These are phyloP conservation scores for Hevea brasiliensis DNA, from an alignment of 345 rosid species.

Conservation along the genomic window DNA sequence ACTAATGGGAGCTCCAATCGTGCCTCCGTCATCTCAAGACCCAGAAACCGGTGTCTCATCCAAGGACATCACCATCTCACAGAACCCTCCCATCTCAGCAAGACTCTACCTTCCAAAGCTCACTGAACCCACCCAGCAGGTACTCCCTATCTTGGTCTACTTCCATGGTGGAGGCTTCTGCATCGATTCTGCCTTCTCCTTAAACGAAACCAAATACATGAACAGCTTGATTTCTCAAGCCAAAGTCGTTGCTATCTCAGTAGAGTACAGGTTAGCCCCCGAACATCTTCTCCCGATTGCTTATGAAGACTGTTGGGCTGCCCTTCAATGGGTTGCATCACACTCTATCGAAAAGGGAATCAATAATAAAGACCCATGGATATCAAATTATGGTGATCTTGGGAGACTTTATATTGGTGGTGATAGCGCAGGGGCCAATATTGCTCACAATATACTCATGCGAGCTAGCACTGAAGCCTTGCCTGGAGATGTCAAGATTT, in stretches of 20 bases:
- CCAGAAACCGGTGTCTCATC: conserved; percentile 39
- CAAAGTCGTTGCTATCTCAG: conserved; percentile 34
- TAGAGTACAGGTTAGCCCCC: conserved; percentile 51
- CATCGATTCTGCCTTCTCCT: conserved; percentile 40
- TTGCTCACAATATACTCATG: conserved; percentile 25
- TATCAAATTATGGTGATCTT: conserved; percentile 8
- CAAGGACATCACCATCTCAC: conserved; percentile 26
- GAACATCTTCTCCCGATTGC: conserved; percentile 41
- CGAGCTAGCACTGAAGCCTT: conserved; percentile 28
- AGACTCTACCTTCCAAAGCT: conserved; percentile 43
- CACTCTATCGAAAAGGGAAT: background rate
- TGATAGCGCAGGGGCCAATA: conserved; percentile 14
- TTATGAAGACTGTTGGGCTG: conserved; percentile 47
- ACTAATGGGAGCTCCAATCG: conserved; percentile 18
- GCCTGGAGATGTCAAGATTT: conserved; percentile 27
- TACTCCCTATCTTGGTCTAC: conserved; percentile 43
- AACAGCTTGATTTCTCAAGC: conserved; percentile 30
- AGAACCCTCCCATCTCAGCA: conserved; percentile 31
- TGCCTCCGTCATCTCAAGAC: conserved; percentile 22
- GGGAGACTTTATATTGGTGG: background rate
- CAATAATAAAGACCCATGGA: background rate
- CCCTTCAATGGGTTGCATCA: conserved; percentile 14
- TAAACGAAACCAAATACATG: conserved; percentile 20
- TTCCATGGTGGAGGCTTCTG: conserved; percentile 50
- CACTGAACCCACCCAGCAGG: background rate